These are phyloP conservation scores for Incumbomyces delicatus DNA, from an alignment of 2,329 filamentous ascomycete species.

Conservation along the genomic window DNA sequence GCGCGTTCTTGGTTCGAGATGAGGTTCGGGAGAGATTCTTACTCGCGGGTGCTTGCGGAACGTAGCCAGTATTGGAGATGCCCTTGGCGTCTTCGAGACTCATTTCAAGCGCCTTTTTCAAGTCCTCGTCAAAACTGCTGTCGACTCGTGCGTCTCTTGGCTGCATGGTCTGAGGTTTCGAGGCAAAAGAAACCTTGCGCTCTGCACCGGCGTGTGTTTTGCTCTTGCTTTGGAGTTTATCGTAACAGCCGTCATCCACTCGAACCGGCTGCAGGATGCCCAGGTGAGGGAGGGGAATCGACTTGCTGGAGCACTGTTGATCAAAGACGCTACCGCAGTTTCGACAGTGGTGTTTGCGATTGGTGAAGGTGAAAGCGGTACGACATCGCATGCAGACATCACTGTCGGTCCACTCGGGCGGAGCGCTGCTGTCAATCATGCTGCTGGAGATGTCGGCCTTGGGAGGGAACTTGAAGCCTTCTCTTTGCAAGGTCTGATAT, in stretches of 20 bases:
- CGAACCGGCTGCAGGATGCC: conserved; percentile 85
- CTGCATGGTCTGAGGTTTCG: conserved; percentile 71
- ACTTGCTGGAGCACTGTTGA: conserved; percentile 85
- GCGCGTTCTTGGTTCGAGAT: conserved; percentile 32
- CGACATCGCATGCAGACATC: conserved; percentile 98
- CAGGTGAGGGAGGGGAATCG: conserved; percentile 76
- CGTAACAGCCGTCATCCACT: conserved; percentile 92
- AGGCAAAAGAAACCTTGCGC: conserved; percentile 27
- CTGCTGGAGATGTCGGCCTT: conserved; percentile 79
- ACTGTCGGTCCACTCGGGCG: conserved; percentile 94
- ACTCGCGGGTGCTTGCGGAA: conserved; percentile 49
- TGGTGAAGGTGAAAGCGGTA: conserved; percentile 92
- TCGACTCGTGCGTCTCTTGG: conserved; percentile 81
- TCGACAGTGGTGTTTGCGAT: conserved; percentile 94
- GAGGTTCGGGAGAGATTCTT: conserved; percentile 27
- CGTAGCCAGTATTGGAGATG: conserved; percentile 57
- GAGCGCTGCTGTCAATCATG: conserved; percentile 95
- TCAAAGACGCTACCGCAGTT: conserved; percentile 98
- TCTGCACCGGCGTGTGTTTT: conserved; percentile 12
- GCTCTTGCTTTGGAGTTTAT: conserved; percentile 67
- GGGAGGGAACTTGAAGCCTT: conserved; percentile 84
- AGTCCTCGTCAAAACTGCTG: conserved; percentile 85
- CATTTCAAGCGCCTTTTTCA: conserved; percentile 91
- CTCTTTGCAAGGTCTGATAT: conserved; percentile 69
- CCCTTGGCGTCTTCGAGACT: conserved; percentile 86